phyloP scores from a whole-genome alignment of 495 filamentous ascomycete species.

The Xylaria palmicola region DNA sequence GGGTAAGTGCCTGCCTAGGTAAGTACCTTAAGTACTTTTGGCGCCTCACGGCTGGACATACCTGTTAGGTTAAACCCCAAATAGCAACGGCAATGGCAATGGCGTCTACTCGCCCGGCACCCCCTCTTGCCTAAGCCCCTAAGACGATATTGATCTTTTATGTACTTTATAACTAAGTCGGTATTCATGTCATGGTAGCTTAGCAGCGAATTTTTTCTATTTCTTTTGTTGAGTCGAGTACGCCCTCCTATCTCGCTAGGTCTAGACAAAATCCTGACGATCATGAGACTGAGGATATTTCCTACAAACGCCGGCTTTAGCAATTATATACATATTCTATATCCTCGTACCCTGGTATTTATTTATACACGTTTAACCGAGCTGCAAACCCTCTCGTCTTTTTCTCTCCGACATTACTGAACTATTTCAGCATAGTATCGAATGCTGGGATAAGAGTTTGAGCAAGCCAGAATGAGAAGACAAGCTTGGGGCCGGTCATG shows the following conservation, averaged over 20 bases:
- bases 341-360: not conserved
- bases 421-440: constrained; percentile 40
- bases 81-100: no score
- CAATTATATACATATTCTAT: constrained; percentile 19
- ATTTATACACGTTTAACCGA: constrained; percentile 7
- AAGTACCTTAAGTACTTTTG: no score
- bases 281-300: not conserved
- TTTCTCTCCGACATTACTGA: not conserved
- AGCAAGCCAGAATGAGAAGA: constrained; percentile 99
- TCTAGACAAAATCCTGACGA: constrained; percentile 5
- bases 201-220: not conserved
- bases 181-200: not conserved
- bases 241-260: constrained; percentile 4
- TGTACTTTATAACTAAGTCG: not conserved
- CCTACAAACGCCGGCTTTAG: constrained; percentile 16
- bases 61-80: no score
- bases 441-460: constrained; percentile 80
- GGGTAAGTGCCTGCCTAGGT: no score
- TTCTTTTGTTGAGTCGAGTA: constrained; percentile 14
- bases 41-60: no score
- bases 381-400: not conserved
- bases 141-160: no score
- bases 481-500: constrained; percentile 97
- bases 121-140: no score
- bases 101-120: no score